These are phyloP conservation scores for Tricholomella constricta DNA, from an alignment of 768 basidiomycete genomes.

Conservation along the genomic window DNA sequence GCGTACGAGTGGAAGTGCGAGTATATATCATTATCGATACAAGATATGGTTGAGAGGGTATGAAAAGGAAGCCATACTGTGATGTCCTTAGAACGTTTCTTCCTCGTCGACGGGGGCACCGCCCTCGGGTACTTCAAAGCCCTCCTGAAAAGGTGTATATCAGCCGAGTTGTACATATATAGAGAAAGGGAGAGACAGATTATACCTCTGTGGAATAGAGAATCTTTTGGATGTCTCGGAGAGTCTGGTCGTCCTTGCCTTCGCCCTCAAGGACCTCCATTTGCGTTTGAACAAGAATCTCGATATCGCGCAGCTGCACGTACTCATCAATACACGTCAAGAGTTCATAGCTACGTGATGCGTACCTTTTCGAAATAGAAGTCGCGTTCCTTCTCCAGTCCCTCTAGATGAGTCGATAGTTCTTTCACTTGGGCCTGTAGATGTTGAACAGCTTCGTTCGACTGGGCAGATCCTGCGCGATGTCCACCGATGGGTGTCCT, in stretches of 20 bases:
- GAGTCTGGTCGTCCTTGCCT: slow-evolving; percentile 57
- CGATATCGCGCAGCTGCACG: slow-evolving; percentile 87
- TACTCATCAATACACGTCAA: not conserved
- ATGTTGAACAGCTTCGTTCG: slow-evolving; percentile 65
- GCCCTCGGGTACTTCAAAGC: slow-evolving; percentile 86
- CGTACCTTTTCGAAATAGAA: slow-evolving; percentile 98
- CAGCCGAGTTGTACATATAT: slow-evolving; percentile 2
- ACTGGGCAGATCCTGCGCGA: slow-evolving; percentile 64
- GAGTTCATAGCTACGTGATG: not conserved
- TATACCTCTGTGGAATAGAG: slow-evolving; percentile 92
- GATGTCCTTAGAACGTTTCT: slow-evolving; percentile 63
- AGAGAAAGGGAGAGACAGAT: slow-evolving; percentile 6
- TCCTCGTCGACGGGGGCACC: slow-evolving; percentile 66
- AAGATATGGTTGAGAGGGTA: slow-evolving; percentile 10
- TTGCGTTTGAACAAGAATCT: slow-evolving; percentile 87
- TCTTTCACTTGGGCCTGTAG: slow-evolving; percentile 82
- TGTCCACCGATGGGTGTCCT: slow-evolving; percentile 73
- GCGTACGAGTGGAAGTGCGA: slow-evolving; percentile 10
- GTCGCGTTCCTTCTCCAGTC: slow-evolving; percentile 95
- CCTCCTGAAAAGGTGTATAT: slow-evolving; percentile 58
- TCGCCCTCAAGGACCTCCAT: slow-evolving; percentile 60
- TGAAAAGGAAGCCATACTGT: slow-evolving; percentile 10
- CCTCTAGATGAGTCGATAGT: slow-evolving; percentile 78
- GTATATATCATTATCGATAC: slow-evolving; percentile 15
- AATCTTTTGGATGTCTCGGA: slow-evolving; percentile 87